Evolutionary conservation across 306 rosid species (phyloP), one percentile per base, ranked within the genome.

Genomic region (Elaeagnus macrophylla): DNA sequence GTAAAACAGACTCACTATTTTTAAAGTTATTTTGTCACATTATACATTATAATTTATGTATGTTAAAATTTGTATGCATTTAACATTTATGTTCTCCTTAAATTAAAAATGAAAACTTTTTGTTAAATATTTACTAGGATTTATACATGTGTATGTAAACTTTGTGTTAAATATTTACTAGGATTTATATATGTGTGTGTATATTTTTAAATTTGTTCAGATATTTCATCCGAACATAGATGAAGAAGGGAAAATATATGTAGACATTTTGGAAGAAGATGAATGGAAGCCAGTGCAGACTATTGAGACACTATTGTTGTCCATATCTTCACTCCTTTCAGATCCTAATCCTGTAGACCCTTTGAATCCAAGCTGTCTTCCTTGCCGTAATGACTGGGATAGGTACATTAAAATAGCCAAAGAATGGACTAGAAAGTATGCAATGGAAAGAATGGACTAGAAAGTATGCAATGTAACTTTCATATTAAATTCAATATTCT

Each of bases 181-280:
- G 3, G 10, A 16, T 36, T 15, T 5, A 14, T 32, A n/a, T 44
- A 9, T 15, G 10, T 15, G 5, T 35, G 16, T 44, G 15, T 47
- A 9, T 37, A 5, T 36, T 39, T 5, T 15, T 36, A 13, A 5
- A 42, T 57, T n/a, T 53, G 15, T 14, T 51, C 67, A 76, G 77
- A 52, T 76, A 10, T 76, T 41, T 58, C 77, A 76, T 71, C 81
- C 81, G 12, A 76, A 76, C 40, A 19, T 71, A 8, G 66, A 41
- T 16, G 48, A 57, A n/a, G 68, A 76, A 13, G 81, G 81, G 48
- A 76, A n/a, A 9, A 51, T 76, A 13, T 37, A 50, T 12, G 15
- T 76, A 0, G 74, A 71, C 58, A 76, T 76, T 38, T 51, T 76
- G 12, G 45, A 58, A 5, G 71, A 76, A 36, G 76, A 71, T 10